Evolutionary conservation across 257 asterid genomes (phyloP), one percentile per base, ranked within the genome.

Genomic region (Jasminum sambac): DNA sequence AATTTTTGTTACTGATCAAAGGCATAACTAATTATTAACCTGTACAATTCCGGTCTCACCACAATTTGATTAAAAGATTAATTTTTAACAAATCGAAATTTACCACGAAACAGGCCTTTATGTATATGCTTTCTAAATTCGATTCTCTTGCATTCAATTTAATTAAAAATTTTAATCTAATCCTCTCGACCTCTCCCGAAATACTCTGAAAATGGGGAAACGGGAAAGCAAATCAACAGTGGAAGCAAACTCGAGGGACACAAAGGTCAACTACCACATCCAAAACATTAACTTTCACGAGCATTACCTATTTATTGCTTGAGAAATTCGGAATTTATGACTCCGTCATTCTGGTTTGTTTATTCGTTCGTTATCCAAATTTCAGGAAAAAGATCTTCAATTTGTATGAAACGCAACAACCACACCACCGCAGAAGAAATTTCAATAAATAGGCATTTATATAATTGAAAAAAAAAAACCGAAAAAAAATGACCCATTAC

Each of bases 261-360:
- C 25, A 11, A 48, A n/a, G 23, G 73, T 26, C 43, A 69, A 60
- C 60, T 65, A 5, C 9, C 63, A 46, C 52, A 72, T 14, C 10
- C 7, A 38, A 69, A 74, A 25, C 71, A 40, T 58, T 55, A 38
- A 23, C 24, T 14, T 11, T 39, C 11, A 13, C 7, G 17, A 64
- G 38, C 81, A 67, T 43, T 66, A 36, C 63, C 72, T 72, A 77
- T 77, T 83, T 70, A 73, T 76, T 76, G 72, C 68, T 66, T 25
- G 73, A 46, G 66, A 63, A 58, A 66, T 57, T 34, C 40, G 48
- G 58, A 57, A 64, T 69, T 80, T 30, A 72, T 78, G 85, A 42
- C 71, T 40, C 36, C 36, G 36, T 30, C 36, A 30, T 30, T 30
- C 25, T 67, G 70, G 44, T 58, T 40, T 16, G 64, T 70, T 34